phyloP scores from a whole-genome alignment of 1,139 yeast species.

The Nematodospora anomalae region DNA sequence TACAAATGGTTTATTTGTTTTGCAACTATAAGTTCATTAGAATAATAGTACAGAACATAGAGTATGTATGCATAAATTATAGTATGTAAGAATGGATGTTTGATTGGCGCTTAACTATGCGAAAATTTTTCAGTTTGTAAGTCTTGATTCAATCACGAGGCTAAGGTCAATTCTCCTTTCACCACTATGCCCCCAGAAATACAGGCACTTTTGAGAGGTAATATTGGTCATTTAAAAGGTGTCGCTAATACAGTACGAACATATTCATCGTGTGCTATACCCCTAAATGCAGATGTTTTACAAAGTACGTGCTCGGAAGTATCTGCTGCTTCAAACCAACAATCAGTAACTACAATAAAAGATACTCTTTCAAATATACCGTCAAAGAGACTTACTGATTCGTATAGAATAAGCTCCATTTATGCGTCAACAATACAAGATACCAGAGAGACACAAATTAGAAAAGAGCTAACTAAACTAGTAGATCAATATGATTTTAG shows the following conservation, averaged over 20 bases:
- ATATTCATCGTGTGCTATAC: slow-evolving; percentile 9
- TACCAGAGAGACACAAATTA: slow-evolving; percentile 9
- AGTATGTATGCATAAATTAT: too few species aligned
- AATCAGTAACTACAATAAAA: slow-evolving; percentile 4
- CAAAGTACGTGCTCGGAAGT: background rate
- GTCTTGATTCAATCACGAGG: too few species aligned
- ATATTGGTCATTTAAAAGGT: background rate
- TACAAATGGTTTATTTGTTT: too few species aligned
- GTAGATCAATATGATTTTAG: slow-evolving; percentile 8
- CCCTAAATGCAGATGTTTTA: slow-evolving; percentile 8
- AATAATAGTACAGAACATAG: too few species aligned
- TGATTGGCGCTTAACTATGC: background rate
- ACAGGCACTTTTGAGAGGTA: background rate
- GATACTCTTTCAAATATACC: slow-evolving; percentile 9
- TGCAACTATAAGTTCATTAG: too few species aligned
- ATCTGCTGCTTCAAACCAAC: slow-evolving; percentile 1
- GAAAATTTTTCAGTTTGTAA: background rate
- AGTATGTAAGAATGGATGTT: background rate
- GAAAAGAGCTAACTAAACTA: slow-evolving; percentile 10
- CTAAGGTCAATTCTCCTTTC: too few species aligned
- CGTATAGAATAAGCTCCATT: slow-evolving; percentile 9
- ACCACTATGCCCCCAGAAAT: too few species aligned
- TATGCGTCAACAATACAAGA: background rate
- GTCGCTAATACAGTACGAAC: background rate
- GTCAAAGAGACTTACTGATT: slow-evolving; percentile 10